Base-by-base conservation (phyloP, 2,329 filamentous ascomycete species). In the Diplodia mutila region DNA sequence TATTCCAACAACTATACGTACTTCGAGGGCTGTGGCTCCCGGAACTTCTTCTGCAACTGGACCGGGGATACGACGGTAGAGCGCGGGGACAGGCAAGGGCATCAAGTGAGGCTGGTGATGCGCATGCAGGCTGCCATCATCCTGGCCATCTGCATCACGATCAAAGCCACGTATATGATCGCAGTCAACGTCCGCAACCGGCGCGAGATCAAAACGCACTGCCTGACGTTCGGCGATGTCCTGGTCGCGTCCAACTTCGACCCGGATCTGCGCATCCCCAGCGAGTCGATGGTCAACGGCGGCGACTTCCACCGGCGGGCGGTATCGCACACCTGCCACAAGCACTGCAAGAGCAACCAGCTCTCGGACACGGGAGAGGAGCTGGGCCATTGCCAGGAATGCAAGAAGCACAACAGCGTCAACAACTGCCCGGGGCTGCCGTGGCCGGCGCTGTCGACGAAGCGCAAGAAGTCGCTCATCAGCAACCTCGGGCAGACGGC, bases 241-340 rank as follows among this genome's bases (percentile, higher is more conserved):
- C 70, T 76, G 39, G 73, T 75, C 16, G 74, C 75, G 16, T 75
- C 75, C 11, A 73, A 73, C 3, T 72, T 72, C 4, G 53, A 76
- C 48, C 66, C 71, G 21, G 73, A 76, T 21, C 66, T 76, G 16
- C 71, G 70, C n/a, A 70, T 77, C 21, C 57, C 53, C 16, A 74
- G 72, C 9, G 75, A 76, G 61, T 76, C 74, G 37, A 73, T 77
- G 72, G 74, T 76, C n/a, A 75, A 77, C 48, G 73, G 73, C 2
- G 68, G 69, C 11, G 72, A 76, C 23, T 72, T 68, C n/a, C 74
- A 72, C 61, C 71, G 74, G 25, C 69, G 71, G 61, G 51, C 65
- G 1, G 70, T 69, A 29, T 67, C 69, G 3, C 75, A 77, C 57
- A 73, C 67, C 9, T 77, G 75, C 59, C 76, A 77, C 65, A 75